Evolutionary conservation across 2,329 filamentous ascomycete genomes (phyloP), one percentile per base, ranked within the genome.

Genomic region (Macrophomina pseudophaseolina): DNA sequence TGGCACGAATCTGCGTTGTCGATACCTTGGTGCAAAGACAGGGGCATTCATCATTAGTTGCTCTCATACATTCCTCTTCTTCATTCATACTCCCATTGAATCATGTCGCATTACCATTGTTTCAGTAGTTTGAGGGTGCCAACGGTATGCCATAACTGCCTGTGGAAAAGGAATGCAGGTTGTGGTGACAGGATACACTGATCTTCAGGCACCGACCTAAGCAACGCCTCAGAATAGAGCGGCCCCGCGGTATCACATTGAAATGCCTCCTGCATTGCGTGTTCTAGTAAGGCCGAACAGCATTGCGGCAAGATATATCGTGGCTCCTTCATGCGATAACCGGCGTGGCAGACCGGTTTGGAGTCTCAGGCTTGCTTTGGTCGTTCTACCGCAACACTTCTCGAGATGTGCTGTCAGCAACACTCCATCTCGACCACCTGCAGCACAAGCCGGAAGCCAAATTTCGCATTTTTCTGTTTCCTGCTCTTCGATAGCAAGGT

Each of bases 1-100:
- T 23, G 46, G 56, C 33, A 48, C 28, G 48, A 33, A 35, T 60
- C 33, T 48, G 23, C 16, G 42, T 44, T 60, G 42, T 33, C 14
- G 40, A 60, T 60, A 60, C 40, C 28, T 48, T 60, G 40, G 40
- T 14, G 28, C 18, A 46, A 23, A 18, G 28, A 35, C 49, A 53
- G 30, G 49, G 49, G 30, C 28, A 32, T 28, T 53, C 11, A 18
- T 53, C 49, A 53, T 53, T 53, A 28, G 49, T 53, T 53, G 49
- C 11, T 18, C 28, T 53, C 49, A 35, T 49, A 23, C 12, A 53
- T 33, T 53, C 11, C 14, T 53, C 11, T 53, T 53, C 49, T 33
- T 33, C 49, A 33, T 53, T 51, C 48, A 30, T 30, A 23, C 4
- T 51, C 30, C 23, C 48, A 28, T 51, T 30, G 18, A 11, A 30